phyloP scores from a whole-genome alignment of 2,329 filamentous ascomycete genomes.

The Sporothrix sp. region DNA sequence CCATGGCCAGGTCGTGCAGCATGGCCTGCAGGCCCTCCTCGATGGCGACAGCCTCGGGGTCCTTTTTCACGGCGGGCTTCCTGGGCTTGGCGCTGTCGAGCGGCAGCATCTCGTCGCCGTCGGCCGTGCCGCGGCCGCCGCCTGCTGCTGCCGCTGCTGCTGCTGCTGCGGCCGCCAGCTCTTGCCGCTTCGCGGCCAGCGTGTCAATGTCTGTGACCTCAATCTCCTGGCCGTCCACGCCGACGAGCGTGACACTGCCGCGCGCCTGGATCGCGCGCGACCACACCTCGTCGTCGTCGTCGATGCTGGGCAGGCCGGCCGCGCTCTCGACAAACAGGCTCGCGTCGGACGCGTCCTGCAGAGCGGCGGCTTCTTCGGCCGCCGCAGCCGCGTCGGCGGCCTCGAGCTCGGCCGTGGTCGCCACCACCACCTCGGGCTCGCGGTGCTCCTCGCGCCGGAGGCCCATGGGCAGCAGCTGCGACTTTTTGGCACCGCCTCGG shows the following conservation, averaged over 20 bases:
- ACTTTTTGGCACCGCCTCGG: slow-evolving; percentile 16
- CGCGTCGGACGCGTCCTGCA: slow-evolving; percentile 21
- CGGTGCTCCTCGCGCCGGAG: slow-evolving; percentile 46
- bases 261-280: slow-evolving; percentile 28
- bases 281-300: slow-evolving; percentile 34
- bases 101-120: slow-evolving; percentile 18
- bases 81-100: slow-evolving; percentile 19
- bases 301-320: no score
- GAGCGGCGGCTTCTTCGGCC: background rate
- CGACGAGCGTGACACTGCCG: slow-evolving; percentile 31
- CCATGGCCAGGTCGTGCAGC: slow-evolving; percentile 33
- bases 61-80: slow-evolving; percentile 23
- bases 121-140: slow-evolving; percentile 13
- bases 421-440: slow-evolving; percentile 43
- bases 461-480: slow-evolving; percentile 41
- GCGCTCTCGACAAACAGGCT: slow-evolving; percentile 21
- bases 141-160: background rate
- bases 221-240: slow-evolving; percentile 31
- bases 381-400: slow-evolving; percentile 30
- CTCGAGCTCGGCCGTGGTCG: slow-evolving; percentile 48
- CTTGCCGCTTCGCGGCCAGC: slow-evolving; percentile 22
- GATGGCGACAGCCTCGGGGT: slow-evolving; percentile 31
- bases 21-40: slow-evolving; percentile 33
- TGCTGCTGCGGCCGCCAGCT: slow-evolving; percentile 9
- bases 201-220: slow-evolving; percentile 31